Percentiles rank a stretch among this genome's conserved stretches.
Conservation (phyloP, 495 filamentous ascomycete genomes). For the Oleoguttula mirabilis region DNA sequence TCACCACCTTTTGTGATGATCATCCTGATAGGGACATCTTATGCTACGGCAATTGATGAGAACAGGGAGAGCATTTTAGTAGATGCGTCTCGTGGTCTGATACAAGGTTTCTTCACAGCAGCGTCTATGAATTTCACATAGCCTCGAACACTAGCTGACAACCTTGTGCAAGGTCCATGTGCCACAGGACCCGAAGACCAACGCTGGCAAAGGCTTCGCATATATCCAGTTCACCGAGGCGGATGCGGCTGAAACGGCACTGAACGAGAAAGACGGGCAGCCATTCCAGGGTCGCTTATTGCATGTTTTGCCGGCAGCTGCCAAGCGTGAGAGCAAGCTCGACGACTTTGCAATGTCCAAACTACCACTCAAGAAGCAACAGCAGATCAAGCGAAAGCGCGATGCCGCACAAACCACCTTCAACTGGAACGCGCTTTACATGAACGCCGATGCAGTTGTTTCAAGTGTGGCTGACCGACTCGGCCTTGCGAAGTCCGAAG, state of each 20-base stretch:
- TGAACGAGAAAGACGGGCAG: conserved; percentile 59
- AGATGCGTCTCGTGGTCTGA: conserved; percentile 52
- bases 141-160: neutral
- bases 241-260: conserved; percentile 62
- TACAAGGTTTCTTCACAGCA: too few species aligned
- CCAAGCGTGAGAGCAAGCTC: conserved; percentile 66
- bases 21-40: conserved; percentile 98
- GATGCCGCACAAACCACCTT: conserved; percentile 65
- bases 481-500: conserved; percentile 74
- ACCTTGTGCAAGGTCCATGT: conserved; percentile 57
- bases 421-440: conserved; percentile 95
- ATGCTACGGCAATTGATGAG: conserved; percentile 61
- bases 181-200: conserved; percentile 51
- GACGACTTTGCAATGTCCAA: conserved; percentile 82
- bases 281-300: conserved; percentile 84
- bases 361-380: conserved; percentile 87
- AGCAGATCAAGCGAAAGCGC: conserved; percentile 68
- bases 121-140: neutral
- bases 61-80: conserved; percentile 61
- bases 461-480: conserved; percentile 77
- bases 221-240: conserved; percentile 66
- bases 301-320: conserved; percentile 71
- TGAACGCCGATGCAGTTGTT: conserved; percentile 96
- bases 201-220: conserved; percentile 73
- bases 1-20: conserved; percentile 51